Conservation (phyloP, 2,329 filamentous ascomycete species). For the Bipolaris gigantea region DNA sequence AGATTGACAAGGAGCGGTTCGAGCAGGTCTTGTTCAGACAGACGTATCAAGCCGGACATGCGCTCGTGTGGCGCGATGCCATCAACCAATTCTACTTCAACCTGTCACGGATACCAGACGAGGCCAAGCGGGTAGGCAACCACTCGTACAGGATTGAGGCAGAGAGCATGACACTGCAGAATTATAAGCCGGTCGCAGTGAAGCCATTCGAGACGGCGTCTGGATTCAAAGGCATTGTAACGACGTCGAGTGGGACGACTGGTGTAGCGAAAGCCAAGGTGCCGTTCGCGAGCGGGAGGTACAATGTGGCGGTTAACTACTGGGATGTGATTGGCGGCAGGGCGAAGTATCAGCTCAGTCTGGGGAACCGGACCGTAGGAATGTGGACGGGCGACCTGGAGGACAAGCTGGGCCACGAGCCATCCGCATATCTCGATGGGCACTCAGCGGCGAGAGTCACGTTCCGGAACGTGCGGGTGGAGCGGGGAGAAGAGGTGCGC, state of each 20-base stretch:
- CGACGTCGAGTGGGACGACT: slow-evolving; percentile 54
- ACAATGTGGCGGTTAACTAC: slow-evolving; percentile 68
- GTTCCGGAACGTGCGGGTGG: slow-evolving; percentile 56
- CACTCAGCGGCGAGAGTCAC: slow-evolving; percentile 66
- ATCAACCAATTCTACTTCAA: slow-evolving; percentile 67
- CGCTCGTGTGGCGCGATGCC: slow-evolving; percentile 70
- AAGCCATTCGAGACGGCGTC: slow-evolving; percentile 64
- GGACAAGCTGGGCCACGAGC: slow-evolving; percentile 60
- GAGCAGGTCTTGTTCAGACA: slow-evolving; percentile 62
- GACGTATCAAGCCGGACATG: slow-evolving; percentile 68
- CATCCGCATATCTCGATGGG: slow-evolving; percentile 63
- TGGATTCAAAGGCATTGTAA: slow-evolving; percentile 59
- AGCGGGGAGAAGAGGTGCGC: slow-evolving; percentile 56
- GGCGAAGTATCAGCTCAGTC: slow-evolving; percentile 57
- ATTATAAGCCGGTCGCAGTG: slow-evolving; percentile 59
- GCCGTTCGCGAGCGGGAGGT: slow-evolving; percentile 56
- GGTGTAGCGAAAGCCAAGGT: slow-evolving; percentile 55
- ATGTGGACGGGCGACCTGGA: slow-evolving; percentile 64
- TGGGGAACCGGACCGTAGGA: slow-evolving; percentile 59
- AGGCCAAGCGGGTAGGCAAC: slow-evolving; percentile 58
- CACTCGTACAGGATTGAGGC: slow-evolving; percentile 70
- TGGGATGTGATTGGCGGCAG: slow-evolving; percentile 64
- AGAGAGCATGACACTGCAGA: slow-evolving; percentile 63
- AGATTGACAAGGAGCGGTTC: slow-evolving; percentile 63
- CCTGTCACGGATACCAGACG: slow-evolving; percentile 63